phyloP scores from a whole-genome alignment of 768 basidiomycete species.

The Rhodotorula taiwanensis region DNA sequence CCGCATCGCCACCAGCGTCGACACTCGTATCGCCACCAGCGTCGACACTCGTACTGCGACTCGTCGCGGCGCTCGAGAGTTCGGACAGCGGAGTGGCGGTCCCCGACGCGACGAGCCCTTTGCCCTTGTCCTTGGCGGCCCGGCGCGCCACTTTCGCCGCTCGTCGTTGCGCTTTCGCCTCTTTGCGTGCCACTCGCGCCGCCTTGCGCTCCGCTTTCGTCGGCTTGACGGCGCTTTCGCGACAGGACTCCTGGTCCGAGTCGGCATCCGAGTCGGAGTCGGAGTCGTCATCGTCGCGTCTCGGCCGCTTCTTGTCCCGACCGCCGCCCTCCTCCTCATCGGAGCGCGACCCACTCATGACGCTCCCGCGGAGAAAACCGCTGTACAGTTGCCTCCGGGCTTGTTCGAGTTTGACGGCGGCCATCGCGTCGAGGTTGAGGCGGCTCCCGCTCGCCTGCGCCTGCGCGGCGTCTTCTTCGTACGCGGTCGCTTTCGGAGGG shows the following conservation, averaged over 20 bases:
- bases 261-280: not conserved
- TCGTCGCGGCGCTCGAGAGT: no score
- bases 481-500: not conserved
- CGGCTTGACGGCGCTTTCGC: no score
- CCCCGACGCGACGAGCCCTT: not conserved
- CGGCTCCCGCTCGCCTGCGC: slow-evolving; percentile 1
- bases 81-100: no score
- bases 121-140: slow-evolving; percentile 7
- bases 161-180: not conserved
- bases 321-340: not conserved
- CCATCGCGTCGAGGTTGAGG: slow-evolving; percentile 37
- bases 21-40: not conserved
- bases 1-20: not conserved
- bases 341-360: not conserved
- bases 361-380: slow-evolving; percentile 34
- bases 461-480: slow-evolving; percentile 1
- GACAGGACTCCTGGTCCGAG: not conserved
- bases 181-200: not conserved
- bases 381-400: slow-evolving; percentile 36
- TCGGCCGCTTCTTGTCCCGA: slow-evolving; percentile 11
- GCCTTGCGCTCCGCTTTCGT: not conserved
- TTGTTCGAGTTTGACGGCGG: slow-evolving; percentile 34
- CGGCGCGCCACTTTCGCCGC: not conserved
- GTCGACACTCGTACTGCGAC: not conserved
- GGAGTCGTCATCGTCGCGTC: not conserved